phyloP scores from a whole-genome alignment of 2,329 filamentous ascomycete genomes.

The Trichoderma arundinaceum region DNA sequence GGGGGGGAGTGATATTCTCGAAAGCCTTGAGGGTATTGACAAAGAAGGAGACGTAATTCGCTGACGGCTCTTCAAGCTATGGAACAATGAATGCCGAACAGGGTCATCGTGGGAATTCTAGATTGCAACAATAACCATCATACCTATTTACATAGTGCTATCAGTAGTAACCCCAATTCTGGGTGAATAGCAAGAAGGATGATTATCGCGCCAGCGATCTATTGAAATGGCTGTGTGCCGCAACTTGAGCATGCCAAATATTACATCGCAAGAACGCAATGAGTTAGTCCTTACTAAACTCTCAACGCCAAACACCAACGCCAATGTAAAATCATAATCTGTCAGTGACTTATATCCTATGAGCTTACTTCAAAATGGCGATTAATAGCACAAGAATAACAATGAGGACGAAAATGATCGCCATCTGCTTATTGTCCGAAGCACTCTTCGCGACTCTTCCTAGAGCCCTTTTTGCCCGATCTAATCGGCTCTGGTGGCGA shows the following conservation, averaged over 20 bases:
- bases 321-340: constrained; percentile 4
- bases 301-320: constrained; percentile 22
- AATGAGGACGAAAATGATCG: constrained; percentile 79
- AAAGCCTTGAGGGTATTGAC: constrained; percentile 79
- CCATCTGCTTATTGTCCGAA: constrained; percentile 86
- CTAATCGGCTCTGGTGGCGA: constrained; percentile 76
- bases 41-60: constrained; percentile 75
- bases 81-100: constrained; percentile 1
- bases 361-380: constrained; percentile 71
- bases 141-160: constrained; percentile 26
- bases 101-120: constrained; percentile 7
- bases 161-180: background rate
- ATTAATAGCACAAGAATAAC: constrained; percentile 83
- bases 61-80: constrained; percentile 47
- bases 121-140: constrained; percentile 25
- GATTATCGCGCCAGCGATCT: constrained; percentile 8
- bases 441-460: constrained; percentile 75
- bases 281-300: background rate
- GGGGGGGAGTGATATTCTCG: constrained; percentile 84
- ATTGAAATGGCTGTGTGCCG: background rate
- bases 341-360: background rate
- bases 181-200: background rate
- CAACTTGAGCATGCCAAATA: background rate
- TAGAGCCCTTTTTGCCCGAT: constrained; percentile 74
- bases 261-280: background rate